Percentiles rank a stretch among this genome's conserved stretches.
phyloP scores from a whole-genome alignment of 345 rosid species.

The Arabidopsis arenosa region DNA sequence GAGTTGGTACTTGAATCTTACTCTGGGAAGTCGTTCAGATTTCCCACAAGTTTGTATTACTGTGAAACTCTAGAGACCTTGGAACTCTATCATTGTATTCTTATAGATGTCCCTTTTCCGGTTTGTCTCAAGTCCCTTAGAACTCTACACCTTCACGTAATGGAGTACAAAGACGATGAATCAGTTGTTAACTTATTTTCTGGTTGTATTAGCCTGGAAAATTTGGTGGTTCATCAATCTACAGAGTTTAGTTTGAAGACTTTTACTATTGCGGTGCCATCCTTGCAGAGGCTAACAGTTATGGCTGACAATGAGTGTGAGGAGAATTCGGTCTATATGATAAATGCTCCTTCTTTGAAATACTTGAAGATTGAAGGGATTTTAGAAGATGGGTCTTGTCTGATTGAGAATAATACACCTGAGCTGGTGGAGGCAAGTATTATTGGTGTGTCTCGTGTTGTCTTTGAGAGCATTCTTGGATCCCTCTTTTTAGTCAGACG shows the following conservation, averaged over 20 bases:
- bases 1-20: not conserved
- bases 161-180: not conserved
- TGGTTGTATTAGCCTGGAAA: not conserved
- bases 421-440: slow-evolving; percentile 11
- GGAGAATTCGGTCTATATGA: not conserved
- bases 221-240: not conserved
- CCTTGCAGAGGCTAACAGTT: slow-evolving; percentile 17
- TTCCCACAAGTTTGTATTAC: slow-evolving; percentile 1
- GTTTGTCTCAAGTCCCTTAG: not conserved
- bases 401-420: not conserved
- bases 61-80: not conserved
- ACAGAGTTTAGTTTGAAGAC: too few species aligned
- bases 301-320: not conserved
- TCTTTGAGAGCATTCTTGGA: not conserved
- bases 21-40: not conserved
- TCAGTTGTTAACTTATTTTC: not conserved
- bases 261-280: slow-evolving; percentile 12
- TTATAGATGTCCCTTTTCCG: not conserved
- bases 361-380: slow-evolving; percentile 2
- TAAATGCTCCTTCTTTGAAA: slow-evolving; percentile 23
- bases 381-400: not conserved
- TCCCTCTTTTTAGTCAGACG: slow-evolving; percentile 2
- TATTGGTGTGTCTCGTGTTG: not conserved
- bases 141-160: not conserved
- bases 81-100: not conserved